Evolutionary conservation across 176 grass and related monocot species (phyloP), one percentile per base, ranked within the genome.

Genomic region (Themeda triandra): DNA sequence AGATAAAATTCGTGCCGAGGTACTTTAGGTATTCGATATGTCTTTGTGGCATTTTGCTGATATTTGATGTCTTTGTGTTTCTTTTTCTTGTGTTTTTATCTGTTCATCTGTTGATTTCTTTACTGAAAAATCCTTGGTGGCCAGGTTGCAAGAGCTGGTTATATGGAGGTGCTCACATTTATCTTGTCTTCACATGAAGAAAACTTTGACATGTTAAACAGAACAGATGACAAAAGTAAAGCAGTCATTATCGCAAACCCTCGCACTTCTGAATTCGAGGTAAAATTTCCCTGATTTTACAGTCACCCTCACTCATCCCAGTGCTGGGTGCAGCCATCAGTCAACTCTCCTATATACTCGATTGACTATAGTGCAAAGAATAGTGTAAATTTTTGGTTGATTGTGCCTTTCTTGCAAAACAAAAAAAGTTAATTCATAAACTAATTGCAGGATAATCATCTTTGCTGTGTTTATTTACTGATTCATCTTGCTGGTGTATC

Each of bases 131-230:
- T 58, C 21, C 36, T 83, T n/a, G 83, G 33, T 82, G 63, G 51
- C 36, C 80, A 99, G 96, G 90, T 99, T 87, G 84, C 96, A 44
- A 94, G 89, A 91, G 93, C 91, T 73, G 93, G 96, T 54, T 99
- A 99, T 88, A 92, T 99, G 96, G 96, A 99, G 86, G 96, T 99
- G 75, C 83, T 99, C 56, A 99, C 93, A 35, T 99, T 94, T 87
- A 63, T 94, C 73, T 91, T 99, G 59, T 89, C 88, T 80, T 99
- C 96, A 37, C 86, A 89, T 10, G 96, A 99, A 74, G 96, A 99
- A 80, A 99, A 96, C 75, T 99, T 99, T 75, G 83, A 89, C 35
- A 99, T 93, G 93, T 77, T 99, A 77, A 94, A 87, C 72, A 82
- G 96, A 70, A 78, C 74, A 40, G 89, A 96, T 33, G 96, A 99